Conservation (phyloP, 129 eudicot species). For the Tanacetum coccineum region DNA sequence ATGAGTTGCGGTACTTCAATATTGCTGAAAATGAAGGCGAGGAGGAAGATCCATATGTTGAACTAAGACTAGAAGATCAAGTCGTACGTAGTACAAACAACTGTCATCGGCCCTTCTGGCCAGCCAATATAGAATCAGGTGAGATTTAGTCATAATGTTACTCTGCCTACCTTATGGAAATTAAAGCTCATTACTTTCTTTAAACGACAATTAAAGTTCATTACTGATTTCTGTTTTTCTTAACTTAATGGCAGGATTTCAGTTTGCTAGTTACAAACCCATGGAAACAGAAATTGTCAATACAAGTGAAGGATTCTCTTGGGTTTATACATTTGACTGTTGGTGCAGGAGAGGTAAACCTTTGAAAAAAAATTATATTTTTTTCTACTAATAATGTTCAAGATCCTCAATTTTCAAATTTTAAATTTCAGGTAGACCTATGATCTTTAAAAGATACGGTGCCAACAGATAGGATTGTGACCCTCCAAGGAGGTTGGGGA, state of each 20-base stretch:
- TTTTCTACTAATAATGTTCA: background rate
- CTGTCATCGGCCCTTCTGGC: slow-evolving; percentile 85
- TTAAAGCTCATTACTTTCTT: too few relatives aligned
- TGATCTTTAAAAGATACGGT: slow-evolving; percentile 82
- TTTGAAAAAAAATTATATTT: background rate
- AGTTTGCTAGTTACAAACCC: slow-evolving; percentile 86
- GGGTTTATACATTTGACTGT: slow-evolving; percentile 69
- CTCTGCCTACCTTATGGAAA: too few relatives aligned
- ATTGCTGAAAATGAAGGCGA: too few relatives aligned
- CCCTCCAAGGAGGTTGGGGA: slow-evolving; percentile 72
- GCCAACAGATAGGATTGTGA: slow-evolving; percentile 72
- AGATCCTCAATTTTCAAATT: background rate
- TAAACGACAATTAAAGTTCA: too few relatives aligned
- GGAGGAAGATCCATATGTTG: too few relatives aligned
- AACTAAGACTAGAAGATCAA: slow-evolving; percentile 12
- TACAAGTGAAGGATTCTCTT: too few relatives aligned
- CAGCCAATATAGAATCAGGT: slow-evolving; percentile 98
- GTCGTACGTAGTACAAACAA: slow-evolving; percentile 44
- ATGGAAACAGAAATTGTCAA: slow-evolving; percentile 57
- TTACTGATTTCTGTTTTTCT: too few relatives aligned
- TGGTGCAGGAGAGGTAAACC: slow-evolving; percentile 77
- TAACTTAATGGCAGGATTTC: slow-evolving; percentile 63
- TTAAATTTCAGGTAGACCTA: slow-evolving; percentile 58
- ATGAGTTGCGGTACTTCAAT: too few relatives aligned
- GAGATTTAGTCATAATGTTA: slow-evolving; percentile 13